These are phyloP conservation scores for Baudoinia panamericana DNA, from an alignment of 495 filamentous ascomycete genomes.

Conservation along the genomic window DNA sequence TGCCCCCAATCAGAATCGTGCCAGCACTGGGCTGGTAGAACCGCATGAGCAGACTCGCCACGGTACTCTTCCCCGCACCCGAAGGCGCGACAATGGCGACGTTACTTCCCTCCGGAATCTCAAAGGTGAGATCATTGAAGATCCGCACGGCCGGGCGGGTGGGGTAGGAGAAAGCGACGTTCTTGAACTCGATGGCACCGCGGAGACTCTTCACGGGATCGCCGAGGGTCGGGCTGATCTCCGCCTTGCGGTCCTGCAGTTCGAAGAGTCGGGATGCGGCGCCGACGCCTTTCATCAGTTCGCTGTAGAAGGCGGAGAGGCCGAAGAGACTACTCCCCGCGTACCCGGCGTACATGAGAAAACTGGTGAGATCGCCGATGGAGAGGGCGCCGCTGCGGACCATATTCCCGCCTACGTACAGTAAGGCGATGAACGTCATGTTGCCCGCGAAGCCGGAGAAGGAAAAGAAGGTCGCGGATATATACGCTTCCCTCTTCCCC, in stretches of 20 bases:
- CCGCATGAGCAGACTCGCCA: slow-evolving; percentile 71
- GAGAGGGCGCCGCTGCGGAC: slow-evolving; percentile 75
- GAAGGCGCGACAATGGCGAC: slow-evolving; percentile 93
- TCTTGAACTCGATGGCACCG: slow-evolving; percentile 45
- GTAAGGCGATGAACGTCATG: slow-evolving; percentile 83
- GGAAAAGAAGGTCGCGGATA: slow-evolving; percentile 86
- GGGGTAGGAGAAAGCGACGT: slow-evolving; percentile 21
- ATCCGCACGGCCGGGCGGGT: slow-evolving; percentile 55
- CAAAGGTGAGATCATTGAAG: slow-evolving; percentile 78
- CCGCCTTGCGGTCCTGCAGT: slow-evolving; percentile 80
- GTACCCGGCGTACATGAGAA: slow-evolving; percentile 95
- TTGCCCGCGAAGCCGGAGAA: slow-evolving; percentile 80
- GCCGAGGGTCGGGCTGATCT: slow-evolving; percentile 73
- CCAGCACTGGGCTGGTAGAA: slow-evolving; percentile 79
- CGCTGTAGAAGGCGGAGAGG: slow-evolving; percentile 88
- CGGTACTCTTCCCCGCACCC: slow-evolving; percentile 90
- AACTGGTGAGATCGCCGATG: slow-evolving; percentile 88
- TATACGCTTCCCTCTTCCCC: slow-evolving; percentile 70
- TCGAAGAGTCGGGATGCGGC: slow-evolving; percentile 92
- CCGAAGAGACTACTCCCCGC: slow-evolving; percentile 86
- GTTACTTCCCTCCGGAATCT: slow-evolving; percentile 82
- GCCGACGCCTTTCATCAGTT: slow-evolving; percentile 97
- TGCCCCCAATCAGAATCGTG: slow-evolving; percentile 68
- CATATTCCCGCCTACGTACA: slow-evolving; percentile 82
- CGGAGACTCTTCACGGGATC: slow-evolving; percentile 63